Evolutionary conservation across 2,329 filamentous ascomycete species (phyloP), one percentile per base, ranked within the genome.

Genomic region (Neofusicoccum kwambonambiense): DNA sequence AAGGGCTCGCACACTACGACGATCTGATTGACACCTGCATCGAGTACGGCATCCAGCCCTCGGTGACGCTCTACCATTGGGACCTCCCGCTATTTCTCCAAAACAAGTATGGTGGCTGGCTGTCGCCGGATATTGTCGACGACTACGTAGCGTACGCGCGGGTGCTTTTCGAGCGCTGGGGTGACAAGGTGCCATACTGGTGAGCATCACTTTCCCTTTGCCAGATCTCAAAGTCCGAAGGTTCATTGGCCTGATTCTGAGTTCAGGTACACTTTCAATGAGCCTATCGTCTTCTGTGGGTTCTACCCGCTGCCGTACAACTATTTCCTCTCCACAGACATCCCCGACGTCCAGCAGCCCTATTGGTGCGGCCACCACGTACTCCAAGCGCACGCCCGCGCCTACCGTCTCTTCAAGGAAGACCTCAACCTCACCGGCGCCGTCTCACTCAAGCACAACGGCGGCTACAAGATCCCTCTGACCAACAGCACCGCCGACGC

Each of bases 1-100:
- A 78, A 41, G 82, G 75, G 0, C 70, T 84, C 15, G 71, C 75
- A 3, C 82, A 84, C 65, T 84, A 84, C 65, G 76, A 83, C 39
- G 80, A 83, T 64, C 66, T 84, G 12, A 82, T 84, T 50, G 72
- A 81, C 35, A 77, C 75, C 13, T 74, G 77, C 17, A 68, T 83
- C 0, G 72, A 79, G 44, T 75, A 78, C 5, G 79, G 79, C 3
- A 78, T 84, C 64, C 72, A 73, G 49, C 81, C 82, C 0, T 71
- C 77, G 1, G 77, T 82, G 2, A 83, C 81, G 0, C 74, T 84
- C 41, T 76, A 49, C 15, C 62, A 64, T 11, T 58, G 51, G 42
- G 51, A 64, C n/a, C 44, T 64, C 4, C 79, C 79, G 8, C 73
- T 76, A 34, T 67, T 57, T 11, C 68, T 77, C 3, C 71, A 76